Conservation (phyloP, 768 basidiomycete genomes). For the Rhodotorula kratochvilovae region DNA sequence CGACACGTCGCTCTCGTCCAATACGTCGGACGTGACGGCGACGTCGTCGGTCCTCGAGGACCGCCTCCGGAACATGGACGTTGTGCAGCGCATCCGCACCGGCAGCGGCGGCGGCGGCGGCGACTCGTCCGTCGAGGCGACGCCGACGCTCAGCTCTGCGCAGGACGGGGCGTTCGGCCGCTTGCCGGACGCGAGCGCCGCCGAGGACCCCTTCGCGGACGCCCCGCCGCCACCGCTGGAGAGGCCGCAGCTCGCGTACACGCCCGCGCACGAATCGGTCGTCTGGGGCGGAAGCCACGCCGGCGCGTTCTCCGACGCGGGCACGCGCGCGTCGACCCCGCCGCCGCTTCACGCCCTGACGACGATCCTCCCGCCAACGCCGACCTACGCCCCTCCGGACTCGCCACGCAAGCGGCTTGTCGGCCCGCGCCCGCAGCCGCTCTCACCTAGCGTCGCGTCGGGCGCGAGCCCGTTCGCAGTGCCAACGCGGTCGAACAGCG, state of each 20-base stretch:
- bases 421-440: not conserved
- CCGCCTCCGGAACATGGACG: conserved; percentile 33
- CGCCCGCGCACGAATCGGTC: not conserved
- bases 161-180: not conserved
- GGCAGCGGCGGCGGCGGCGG: conserved; percentile 12
- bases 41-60: conserved; percentile 34
- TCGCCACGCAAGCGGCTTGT: conserved; percentile 17
- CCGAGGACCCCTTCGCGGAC: conserved; percentile 21
- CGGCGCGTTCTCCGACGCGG: not conserved
- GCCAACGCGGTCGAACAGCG: conserved; percentile 10
- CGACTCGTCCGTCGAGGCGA: conserved; percentile 1
- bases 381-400: conserved; percentile 5
- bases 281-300: conserved; percentile 11
- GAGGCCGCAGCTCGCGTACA: too few species aligned
- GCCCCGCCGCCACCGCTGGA: not conserved
- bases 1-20: conserved; percentile 22
- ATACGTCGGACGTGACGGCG: conserved; percentile 19
- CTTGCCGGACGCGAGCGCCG: not conserved
- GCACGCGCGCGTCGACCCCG: not conserved
- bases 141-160: not conserved
- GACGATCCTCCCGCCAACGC: conserved; percentile 6
- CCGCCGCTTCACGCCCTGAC: conserved; percentile 5
- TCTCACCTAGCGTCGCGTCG: not conserved
- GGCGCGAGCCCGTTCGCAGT: not conserved
- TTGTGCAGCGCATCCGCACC: conserved; percentile 27